Base-by-base conservation (phyloP, 306 rosid genomes). In the Lotus japonicus region DNA sequence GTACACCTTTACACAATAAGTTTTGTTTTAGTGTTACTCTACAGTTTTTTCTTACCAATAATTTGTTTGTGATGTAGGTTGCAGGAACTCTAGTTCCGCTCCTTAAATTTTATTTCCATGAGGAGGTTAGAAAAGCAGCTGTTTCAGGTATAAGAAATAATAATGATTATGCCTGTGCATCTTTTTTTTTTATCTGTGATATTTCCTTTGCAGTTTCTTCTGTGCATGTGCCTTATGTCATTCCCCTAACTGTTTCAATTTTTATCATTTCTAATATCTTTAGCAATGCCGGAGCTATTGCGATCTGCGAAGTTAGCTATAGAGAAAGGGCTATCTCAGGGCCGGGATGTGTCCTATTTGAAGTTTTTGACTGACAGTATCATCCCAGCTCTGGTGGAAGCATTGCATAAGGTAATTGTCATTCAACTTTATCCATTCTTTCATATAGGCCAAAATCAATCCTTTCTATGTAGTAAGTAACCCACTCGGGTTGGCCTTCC, bases 91-190 rank as follows among this genome's bases (percentile, higher is more conserved):
- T 94, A 64, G 95, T 94, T 80, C 99, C 99, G 0, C 99, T 94
- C 64, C 90, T 94, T 17, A 94, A 94, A 76, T 94, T 94, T 81
- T 94, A 94, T 78, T 94, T 94, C 69, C 99, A 94, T 14, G 99
- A 94, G 80, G 99, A 94, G 81, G 99, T 94, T 66, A 85, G 99
- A 74, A 94, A 90, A 81, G 99, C 99, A 52, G 99, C 99, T 65
- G 97, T 94, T 80, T 94, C 99, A 66, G 99, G 99, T 94, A 81
- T 6, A 46, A 11, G 43, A 57, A 54, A 18, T 74, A 8, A 11
- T 53, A 54, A 14, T 74, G 11, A 9, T 53, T 60, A 45, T 33
- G 21, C n/a, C 11, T 71, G 14, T 64, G 62, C 36, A 51, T 50
- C 17, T 58, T 63, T 3, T 15, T 55, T 23, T 38, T 43, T 2